phyloP scores from a whole-genome alignment of 192 early-diverging fungal species.

The Gonapodya prolifera region DNA sequence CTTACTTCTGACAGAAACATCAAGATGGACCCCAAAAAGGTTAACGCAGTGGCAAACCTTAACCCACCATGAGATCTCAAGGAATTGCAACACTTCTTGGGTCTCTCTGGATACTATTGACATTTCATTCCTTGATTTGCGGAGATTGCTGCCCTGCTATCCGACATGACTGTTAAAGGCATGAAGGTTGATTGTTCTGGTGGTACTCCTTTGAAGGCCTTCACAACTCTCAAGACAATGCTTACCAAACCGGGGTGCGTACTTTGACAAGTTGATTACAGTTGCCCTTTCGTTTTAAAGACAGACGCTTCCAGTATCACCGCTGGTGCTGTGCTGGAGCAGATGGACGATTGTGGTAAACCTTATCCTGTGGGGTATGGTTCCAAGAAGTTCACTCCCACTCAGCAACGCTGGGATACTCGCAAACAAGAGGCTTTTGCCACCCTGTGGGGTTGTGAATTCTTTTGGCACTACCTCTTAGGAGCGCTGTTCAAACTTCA shows the following conservation, averaged over 20 bases:
- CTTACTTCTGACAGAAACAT: background rate
- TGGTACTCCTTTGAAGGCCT: background rate
- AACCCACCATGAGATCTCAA: background rate
- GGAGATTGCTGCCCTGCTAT: constrained; percentile 2
- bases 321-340: background rate
- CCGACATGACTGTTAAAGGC: background rate
- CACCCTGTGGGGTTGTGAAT: constrained; percentile 10
- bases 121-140: constrained; percentile 2
- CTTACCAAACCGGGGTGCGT: background rate
- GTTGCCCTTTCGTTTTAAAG: background rate
- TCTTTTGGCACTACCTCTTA: constrained; percentile 13
- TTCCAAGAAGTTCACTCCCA: background rate
- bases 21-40: constrained; percentile 4
- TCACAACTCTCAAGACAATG: background rate
- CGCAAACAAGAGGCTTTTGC: constrained; percentile 13
- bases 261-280: background rate
- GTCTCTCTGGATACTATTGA: constrained; percentile 6
- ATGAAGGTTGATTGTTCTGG: background rate
- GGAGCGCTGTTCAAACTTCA: background rate
- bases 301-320: background rate
- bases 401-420: background rate
- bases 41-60: background rate
- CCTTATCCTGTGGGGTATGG: background rate
- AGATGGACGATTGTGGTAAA: background rate
- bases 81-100: constrained; percentile 8